Base-by-base conservation (phyloP, 495 filamentous ascomycete genomes). In the Penicillium goetzii region DNA sequence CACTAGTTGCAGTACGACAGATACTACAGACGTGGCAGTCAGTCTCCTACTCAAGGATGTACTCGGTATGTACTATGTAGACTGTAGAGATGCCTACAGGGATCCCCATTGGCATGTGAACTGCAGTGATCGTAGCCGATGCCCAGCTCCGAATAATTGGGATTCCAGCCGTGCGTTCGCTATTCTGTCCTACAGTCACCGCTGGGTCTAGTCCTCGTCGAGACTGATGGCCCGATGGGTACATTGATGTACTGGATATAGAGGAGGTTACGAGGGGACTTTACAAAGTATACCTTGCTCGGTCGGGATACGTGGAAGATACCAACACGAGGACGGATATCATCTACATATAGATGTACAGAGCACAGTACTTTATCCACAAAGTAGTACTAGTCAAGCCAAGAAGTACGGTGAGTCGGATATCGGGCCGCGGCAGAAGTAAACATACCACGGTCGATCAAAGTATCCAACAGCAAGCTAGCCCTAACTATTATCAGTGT, bases 61-160 rank as follows among this genome's bases (percentile, higher is more conserved):
- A 49, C 38, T 23, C 6, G n/a, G n/a, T 11, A 25, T 12, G n/a
- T 49, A 26, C 21, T 26, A 4, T 3, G 23, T 25, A 17, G 3
- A 43, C 23, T 30, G 28, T 55, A 26, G 10, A 32, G 28, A 25
- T 32, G 43, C 8, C 28, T 43, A 63, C 68, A 71, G 50, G 69
- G 69, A 62, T 69, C 38, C 15, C 49, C 66, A 66, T 69, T 69
- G 67, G 67, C 69, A 71, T 66, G 66, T 65, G 56, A 41, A 58
- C 50, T 62, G 57, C 64, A 70, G 63, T 60, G 60, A 61, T 66
- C 63, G 38, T 61, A 68, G 63, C 62, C 68, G 68, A 68, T 56
- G 47, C 56, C 64, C 59, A 59, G 58, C 54, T 62, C 62, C 62
- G 65, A 68, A 49, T 63, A 45, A 67, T 72, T 72, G 52, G 64